Percentiles rank a stretch among this genome's conserved stretches.
Evolutionary conservation across 495 filamentous ascomycete species (phyloP).

Genomic region (Wilcoxina mikolae): DNA sequence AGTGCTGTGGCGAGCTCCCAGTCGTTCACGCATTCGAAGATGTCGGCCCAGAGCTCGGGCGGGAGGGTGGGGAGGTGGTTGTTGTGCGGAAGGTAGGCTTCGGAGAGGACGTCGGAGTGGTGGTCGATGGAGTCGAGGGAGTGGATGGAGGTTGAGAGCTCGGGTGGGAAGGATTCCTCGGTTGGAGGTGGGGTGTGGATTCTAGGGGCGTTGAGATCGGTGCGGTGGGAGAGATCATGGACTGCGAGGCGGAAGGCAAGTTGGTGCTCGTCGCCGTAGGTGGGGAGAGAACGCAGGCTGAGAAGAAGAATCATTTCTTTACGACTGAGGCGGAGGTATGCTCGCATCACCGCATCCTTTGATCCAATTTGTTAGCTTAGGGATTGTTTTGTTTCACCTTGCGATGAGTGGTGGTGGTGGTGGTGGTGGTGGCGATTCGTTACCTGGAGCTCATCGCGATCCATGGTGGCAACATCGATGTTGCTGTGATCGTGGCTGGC

Average conservation of each 20-base stretch:
- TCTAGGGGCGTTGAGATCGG: constrained; percentile 16
- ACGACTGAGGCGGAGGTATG: constrained; percentile 22
- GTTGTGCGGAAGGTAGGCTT: neutral
- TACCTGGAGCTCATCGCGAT: constrained; percentile 22
- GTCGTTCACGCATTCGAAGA: constrained; percentile 68
- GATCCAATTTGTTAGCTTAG: no score
- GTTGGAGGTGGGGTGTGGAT: constrained; percentile 10
- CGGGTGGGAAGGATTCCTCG: neutral
- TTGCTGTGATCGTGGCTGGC: neutral
- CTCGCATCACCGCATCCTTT: constrained; percentile 19
- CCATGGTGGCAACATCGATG: constrained; percentile 16
- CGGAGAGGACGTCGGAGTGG: constrained; percentile 2
- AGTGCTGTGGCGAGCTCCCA: constrained; percentile 79
- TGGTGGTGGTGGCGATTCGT: no score
- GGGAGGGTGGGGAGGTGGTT: constrained; percentile 37
- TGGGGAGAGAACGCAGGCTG: constrained; percentile 22
- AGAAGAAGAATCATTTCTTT: constrained; percentile 27
- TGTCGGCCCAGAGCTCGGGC: constrained; percentile 73
- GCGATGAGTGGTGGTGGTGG: neutral
- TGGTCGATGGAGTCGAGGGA: neutral
- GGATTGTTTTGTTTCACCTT: neutral
- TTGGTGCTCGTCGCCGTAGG: constrained; percentile 17
- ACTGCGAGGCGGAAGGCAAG: constrained; percentile 25
- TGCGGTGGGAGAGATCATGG: constrained; percentile 26
- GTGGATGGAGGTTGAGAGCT: neutral